A percentile compares a stretch with the other conserved stretches of the same genome.
Evolutionary conservation across 176 grass and related monocot genomes (phyloP).

Genomic region (Guadua angustifolia): DNA sequence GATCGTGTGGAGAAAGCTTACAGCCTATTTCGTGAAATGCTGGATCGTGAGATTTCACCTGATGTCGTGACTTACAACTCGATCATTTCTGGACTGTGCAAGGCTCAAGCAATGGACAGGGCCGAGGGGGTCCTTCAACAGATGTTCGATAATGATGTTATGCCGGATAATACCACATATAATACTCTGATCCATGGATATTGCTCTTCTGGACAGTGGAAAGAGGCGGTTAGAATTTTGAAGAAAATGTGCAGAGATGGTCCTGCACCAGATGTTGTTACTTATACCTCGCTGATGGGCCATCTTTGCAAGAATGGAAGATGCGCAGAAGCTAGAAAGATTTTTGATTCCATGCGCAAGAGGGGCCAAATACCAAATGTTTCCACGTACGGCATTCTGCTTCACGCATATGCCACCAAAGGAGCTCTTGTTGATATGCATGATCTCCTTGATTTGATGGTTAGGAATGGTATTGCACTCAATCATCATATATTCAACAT

Average conservation of each 20-base stretch:
- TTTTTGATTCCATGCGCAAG: no score
- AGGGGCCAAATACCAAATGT: no score
- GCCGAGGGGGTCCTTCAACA: background rate
- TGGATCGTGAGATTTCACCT: background rate
- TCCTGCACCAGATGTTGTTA: background rate
- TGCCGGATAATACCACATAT: background rate
- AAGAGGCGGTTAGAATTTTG: background rate
- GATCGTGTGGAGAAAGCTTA: background rate
- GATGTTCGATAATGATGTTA: constrained; percentile 24
- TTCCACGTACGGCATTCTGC: no score
- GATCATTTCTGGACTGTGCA: constrained; percentile 30
- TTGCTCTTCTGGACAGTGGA: background rate
- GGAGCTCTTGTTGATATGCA: no score
- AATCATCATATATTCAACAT: no score
- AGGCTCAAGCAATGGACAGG: background rate
- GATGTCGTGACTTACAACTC: constrained; percentile 18
- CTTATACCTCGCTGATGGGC: no score
- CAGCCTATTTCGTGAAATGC: constrained; percentile 25
- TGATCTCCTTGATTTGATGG: no score
- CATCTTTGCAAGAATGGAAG: no score
- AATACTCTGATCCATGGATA: constrained; percentile 9
- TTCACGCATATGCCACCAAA: no score
- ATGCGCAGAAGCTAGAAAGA: no score
- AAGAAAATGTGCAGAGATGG: constrained; percentile 21
- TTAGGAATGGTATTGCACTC: no score